Conservation (phyloP, 768 basidiomycete species). For the Lyophyllum decastes region DNA sequence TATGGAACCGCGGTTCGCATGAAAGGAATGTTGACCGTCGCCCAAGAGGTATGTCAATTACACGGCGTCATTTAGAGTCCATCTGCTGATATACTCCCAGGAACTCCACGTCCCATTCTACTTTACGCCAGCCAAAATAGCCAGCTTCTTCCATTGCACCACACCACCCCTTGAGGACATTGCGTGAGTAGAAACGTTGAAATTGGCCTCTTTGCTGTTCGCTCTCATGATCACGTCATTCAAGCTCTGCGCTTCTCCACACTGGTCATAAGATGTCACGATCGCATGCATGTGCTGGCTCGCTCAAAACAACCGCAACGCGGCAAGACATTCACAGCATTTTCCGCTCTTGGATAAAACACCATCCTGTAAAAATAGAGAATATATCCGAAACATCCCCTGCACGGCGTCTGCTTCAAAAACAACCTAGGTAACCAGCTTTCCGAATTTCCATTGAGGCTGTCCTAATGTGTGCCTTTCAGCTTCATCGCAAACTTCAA, state of each 20-base stretch:
- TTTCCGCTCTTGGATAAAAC: conserved; percentile 82
- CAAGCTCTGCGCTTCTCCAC: conserved; percentile 86
- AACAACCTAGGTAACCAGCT: conserved; percentile 60
- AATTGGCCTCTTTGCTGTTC: neutral
- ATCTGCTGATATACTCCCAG: conserved; percentile 35
- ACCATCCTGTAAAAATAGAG: conserved; percentile 79
- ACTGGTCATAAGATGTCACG: conserved; percentile 84
- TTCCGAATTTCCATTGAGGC: neutral
- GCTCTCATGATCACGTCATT: neutral
- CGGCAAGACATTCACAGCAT: conserved; percentile 75
- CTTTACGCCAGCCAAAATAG: conserved; percentile 80
- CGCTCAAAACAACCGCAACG: conserved; percentile 86
- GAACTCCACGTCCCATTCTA: conserved; percentile 81
- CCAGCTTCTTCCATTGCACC: conserved; percentile 79
- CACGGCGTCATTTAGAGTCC: neutral
- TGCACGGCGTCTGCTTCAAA: conserved; percentile 63
- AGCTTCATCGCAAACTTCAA: conserved; percentile 75
- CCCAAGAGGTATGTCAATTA: conserved; percentile 68
- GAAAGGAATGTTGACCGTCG: conserved; percentile 94
- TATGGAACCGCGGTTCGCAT: conserved; percentile 85
- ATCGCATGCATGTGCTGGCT: conserved; percentile 88
- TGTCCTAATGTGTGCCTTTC: conserved; percentile 6
- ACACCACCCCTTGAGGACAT: conserved; percentile 77
- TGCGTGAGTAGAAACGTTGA: conserved; percentile 51
- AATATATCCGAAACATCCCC: conserved; percentile 80